A percentile compares a stretch with the other conserved stretches of the same genome.
Conservation (phyloP, 179 eudicot genomes). For the Amaranthus tricolor region DNA sequence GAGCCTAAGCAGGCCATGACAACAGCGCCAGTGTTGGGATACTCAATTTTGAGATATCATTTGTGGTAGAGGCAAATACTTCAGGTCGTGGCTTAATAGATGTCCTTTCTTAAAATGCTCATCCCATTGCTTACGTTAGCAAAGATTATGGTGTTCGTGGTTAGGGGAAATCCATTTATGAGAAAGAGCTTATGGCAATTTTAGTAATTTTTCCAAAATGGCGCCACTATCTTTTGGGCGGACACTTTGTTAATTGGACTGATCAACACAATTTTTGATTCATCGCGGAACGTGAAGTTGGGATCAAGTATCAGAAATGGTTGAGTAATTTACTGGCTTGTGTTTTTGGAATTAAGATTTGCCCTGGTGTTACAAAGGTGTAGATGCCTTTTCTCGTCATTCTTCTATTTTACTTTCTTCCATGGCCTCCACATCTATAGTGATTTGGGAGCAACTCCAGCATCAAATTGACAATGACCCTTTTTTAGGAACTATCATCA, state of each 20-base stretch:
- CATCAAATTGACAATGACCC: too few relatives aligned
- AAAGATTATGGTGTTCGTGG: neutral
- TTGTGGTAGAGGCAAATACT: too few relatives aligned
- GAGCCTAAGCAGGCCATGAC: too few relatives aligned
- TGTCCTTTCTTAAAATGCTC: neutral
- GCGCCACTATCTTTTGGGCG: neutral
- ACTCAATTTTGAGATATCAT: too few relatives aligned
- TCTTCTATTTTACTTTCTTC: too few relatives aligned
- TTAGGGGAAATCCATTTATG: neutral
- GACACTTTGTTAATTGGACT: neutral
- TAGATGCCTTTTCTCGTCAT: neutral
- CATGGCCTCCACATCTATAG: too few relatives aligned
- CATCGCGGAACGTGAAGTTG: neutral
- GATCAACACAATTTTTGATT: neutral
- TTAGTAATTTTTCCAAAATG: neutral
- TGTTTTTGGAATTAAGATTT: neutral
- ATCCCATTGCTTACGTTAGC: conserved; percentile 17
- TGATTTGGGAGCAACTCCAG: too few relatives aligned
- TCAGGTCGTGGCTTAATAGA: neutral
- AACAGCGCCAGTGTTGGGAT: too few relatives aligned
- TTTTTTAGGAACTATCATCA: too few relatives aligned
- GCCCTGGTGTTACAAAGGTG: neutral
- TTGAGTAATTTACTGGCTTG: neutral
- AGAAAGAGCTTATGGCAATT: conserved; percentile 11
- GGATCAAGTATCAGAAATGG: neutral